A percentile compares a stretch with the other conserved stretches of the same genome.
Conservation (phyloP, 106 monocot species). For the Dioscorea dumetorum region DNA sequence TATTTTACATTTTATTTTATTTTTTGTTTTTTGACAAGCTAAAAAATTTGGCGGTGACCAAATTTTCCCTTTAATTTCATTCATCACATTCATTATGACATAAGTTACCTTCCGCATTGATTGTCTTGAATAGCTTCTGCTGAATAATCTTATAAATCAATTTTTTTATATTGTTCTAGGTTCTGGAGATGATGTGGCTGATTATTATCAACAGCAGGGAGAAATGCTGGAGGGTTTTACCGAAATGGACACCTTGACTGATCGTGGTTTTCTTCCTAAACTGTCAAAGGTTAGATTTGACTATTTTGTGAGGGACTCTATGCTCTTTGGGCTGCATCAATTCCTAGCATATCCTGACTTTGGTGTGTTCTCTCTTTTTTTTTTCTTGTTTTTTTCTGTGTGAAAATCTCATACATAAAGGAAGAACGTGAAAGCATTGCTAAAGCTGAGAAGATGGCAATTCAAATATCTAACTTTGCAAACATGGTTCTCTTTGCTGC, state of each 20-base stretch:
- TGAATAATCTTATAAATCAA: too few relatives aligned
- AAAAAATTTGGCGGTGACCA: too few relatives aligned
- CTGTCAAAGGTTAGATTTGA: conserved; percentile 57
- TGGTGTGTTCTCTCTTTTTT: too few relatives aligned
- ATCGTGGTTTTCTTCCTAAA: conserved; percentile 75
- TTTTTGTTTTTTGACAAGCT: too few relatives aligned
- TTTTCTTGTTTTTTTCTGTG: neutral
- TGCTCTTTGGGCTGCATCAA: too few relatives aligned
- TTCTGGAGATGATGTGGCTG: conserved; percentile 74
- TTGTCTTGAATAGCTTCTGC: too few relatives aligned
- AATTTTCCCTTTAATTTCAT: too few relatives aligned
- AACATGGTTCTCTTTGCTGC: conserved; percentile 90
- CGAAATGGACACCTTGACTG: conserved; percentile 92
- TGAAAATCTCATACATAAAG: conserved; percentile 20
- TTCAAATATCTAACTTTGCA: conserved; percentile 77
- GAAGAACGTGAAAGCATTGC: conserved; percentile 83
- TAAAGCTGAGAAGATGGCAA: conserved; percentile 70
- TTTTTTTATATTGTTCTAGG: conserved; percentile 16
- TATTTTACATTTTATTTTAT: too few relatives aligned
- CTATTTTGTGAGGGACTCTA: neutral
- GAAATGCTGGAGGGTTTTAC: conserved; percentile 94
- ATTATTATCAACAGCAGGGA: conserved; percentile 91
- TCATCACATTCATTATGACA: too few relatives aligned
- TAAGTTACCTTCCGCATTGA: too few relatives aligned
- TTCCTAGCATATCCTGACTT: too few relatives aligned